Percentiles rank a stretch among this genome's conserved stretches.
These are phyloP conservation scores for Trametes cinnabarina DNA, from an alignment of 768 basidiomycete genomes.

Conservation along the genomic window DNA sequence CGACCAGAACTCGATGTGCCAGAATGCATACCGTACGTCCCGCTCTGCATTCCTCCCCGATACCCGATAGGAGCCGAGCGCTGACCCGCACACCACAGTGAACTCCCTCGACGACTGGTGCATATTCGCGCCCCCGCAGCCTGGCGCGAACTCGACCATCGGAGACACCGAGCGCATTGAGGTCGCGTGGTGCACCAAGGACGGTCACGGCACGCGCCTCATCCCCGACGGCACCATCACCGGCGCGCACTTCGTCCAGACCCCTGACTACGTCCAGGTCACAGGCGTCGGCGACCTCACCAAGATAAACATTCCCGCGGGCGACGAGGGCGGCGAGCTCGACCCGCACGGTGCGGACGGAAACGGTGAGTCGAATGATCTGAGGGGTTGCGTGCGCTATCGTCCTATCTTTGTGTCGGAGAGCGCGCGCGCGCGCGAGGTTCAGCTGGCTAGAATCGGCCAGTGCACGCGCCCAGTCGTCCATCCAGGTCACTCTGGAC, in stretches of 20 bases:
- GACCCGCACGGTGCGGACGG: conserved; percentile 69
- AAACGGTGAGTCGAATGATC: conserved; percentile 36
- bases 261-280: conserved; percentile 73
- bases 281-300: conserved; percentile 69
- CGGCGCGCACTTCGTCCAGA: conserved; percentile 66
- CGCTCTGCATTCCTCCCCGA: background rate
- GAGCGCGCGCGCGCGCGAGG: background rate
- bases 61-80: background rate
- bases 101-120: conserved; percentile 63
- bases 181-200: conserved; percentile 56
- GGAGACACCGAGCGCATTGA: conserved; percentile 58
- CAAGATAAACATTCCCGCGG: conserved; percentile 57
- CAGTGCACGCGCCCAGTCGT: background rate
- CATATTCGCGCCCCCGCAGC: conserved; percentile 49
- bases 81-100: conserved; percentile 33
- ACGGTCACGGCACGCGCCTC: conserved; percentile 58
- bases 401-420: background rate
- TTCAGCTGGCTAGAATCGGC: background rate
- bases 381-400: background rate
- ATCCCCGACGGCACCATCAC: conserved; percentile 72
- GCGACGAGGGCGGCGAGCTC: conserved; percentile 62
- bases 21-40: conserved; percentile 54
- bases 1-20: conserved; percentile 61
- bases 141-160: conserved; percentile 50
- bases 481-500: too few relatives aligned